Evolutionary conservation across 108 stramenopile species (phyloP), one percentile per base, ranked within the genome.

Genomic region (Cyclotella baltica): DNA sequence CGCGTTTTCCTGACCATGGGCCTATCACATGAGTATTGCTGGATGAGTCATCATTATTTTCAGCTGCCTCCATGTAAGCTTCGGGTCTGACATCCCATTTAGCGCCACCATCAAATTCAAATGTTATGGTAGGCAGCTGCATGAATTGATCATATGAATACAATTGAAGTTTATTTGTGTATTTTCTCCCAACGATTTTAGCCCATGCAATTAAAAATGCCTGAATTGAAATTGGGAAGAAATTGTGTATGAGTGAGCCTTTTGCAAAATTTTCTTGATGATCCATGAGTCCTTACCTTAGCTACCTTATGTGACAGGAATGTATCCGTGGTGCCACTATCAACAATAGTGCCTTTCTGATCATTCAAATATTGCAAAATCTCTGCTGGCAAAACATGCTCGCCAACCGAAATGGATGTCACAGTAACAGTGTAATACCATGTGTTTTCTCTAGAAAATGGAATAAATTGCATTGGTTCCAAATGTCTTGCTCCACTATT

Each of bases 271-370:
- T 43, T 27, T 4, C 4, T 37, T 46, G 19, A 33, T 55, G n/a
- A n/a, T n/a, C 34, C n/a, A 55, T 0, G 36, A 6, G 9, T 23
- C 46, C 58, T 59, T 16, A 76, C 76, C 59, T 64, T 66, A 22
- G 86, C 73, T 18, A 93, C 64, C 25, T 70, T 62, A 33, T 67
- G 48, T 9, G 97, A 93, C 11, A 99, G 85, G 72, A 92, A 98
- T 9, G 97, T 96, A 83, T 99, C 98, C 15, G 98, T 99, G 4
- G 98, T 99, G 6, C 98, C 98, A 50, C 86, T 87, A 83, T 99
- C 98, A 6, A 99, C 84, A 65, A 99, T 96, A 23, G 91, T 96
- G 29, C 97, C 98, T 73, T 96, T 97, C 25, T 96, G 93, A 34
- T 71, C 70, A 50, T 90, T 87, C 63, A 95, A 73, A 57, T 51